phyloP scores from a whole-genome alignment of 192 early-diverging fungal species.

The Linnemannia schmuckeri region DNA sequence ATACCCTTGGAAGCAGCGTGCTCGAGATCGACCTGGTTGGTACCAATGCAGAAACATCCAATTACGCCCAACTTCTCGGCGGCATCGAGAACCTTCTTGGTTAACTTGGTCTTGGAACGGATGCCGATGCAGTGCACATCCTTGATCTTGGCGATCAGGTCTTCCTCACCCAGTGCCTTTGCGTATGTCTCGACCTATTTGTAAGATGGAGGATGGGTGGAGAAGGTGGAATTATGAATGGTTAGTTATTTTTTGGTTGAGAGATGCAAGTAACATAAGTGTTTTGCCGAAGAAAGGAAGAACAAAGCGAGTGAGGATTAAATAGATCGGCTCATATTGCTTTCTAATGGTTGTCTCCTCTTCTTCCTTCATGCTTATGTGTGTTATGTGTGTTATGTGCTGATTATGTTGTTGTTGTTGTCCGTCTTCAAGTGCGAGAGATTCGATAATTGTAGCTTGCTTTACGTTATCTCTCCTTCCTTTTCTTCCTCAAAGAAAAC shows the following conservation, averaged over 20 bases:
- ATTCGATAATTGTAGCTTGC: background rate
- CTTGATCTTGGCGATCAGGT: slow-evolving; percentile 93
- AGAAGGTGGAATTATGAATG: background rate
- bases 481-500: background rate
- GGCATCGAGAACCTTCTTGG: slow-evolving; percentile 85
- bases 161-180: slow-evolving; percentile 91
- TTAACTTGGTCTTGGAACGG: slow-evolving; percentile 95
- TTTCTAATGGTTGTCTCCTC: background rate
- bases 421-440: background rate
- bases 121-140: slow-evolving; percentile 97
- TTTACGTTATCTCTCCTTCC: background rate
- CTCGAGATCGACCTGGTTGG: slow-evolving; percentile 85
- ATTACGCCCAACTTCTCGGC: slow-evolving; percentile 81
- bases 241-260: background rate
- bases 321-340: background rate
- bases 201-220: background rate
- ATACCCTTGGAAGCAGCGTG: slow-evolving; percentile 90
- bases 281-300: background rate
- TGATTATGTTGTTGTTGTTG: background rate
- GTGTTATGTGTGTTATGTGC: background rate
- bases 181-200: slow-evolving; percentile 84
- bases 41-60: slow-evolving; percentile 64
- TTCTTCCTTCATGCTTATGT: background rate
- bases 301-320: background rate
- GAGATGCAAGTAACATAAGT: too few species aligned